These are phyloP conservation scores for Lolium multiflorum DNA, from an alignment of 176 grass and related monocot species.

Conservation along the genomic window DNA sequence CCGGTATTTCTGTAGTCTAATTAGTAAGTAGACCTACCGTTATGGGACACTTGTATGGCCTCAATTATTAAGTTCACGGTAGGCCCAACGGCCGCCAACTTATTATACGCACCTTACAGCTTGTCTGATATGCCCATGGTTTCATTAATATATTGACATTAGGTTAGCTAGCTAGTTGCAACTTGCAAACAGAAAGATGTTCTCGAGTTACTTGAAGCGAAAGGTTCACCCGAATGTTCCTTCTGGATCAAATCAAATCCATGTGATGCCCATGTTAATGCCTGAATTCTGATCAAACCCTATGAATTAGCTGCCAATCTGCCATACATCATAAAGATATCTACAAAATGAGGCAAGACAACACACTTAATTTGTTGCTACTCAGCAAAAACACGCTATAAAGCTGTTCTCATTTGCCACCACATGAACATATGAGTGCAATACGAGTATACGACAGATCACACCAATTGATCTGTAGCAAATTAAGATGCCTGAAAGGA, in stretches of 20 bases:
- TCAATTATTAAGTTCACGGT: slow-evolving; percentile 25
- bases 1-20: neutral
- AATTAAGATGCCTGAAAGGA: neutral
- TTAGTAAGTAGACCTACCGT: slow-evolving; percentile 38
- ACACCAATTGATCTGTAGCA: neutral
- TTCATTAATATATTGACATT: slow-evolving; percentile 27
- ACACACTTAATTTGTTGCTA: neutral
- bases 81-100: slow-evolving; percentile 36
- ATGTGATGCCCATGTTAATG: neutral
- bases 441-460: neutral
- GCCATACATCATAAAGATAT: neutral
- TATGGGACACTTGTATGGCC: slow-evolving; percentile 24
- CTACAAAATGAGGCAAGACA: neutral
- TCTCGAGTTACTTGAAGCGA: neutral
- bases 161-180: slow-evolving; percentile 19
- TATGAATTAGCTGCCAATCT: neutral
- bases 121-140: slow-evolving; percentile 25
- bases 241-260: slow-evolving; percentile 16
- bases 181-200: slow-evolving; percentile 30
- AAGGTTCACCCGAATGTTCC: slow-evolving; percentile 36
- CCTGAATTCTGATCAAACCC: neutral
- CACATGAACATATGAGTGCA: neutral
- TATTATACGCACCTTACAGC: slow-evolving; percentile 26
- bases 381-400: neutral
- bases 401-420: neutral